These are phyloP conservation scores for Mycena venus DNA, from an alignment of 768 basidiomycete species.

Conservation along the genomic window DNA sequence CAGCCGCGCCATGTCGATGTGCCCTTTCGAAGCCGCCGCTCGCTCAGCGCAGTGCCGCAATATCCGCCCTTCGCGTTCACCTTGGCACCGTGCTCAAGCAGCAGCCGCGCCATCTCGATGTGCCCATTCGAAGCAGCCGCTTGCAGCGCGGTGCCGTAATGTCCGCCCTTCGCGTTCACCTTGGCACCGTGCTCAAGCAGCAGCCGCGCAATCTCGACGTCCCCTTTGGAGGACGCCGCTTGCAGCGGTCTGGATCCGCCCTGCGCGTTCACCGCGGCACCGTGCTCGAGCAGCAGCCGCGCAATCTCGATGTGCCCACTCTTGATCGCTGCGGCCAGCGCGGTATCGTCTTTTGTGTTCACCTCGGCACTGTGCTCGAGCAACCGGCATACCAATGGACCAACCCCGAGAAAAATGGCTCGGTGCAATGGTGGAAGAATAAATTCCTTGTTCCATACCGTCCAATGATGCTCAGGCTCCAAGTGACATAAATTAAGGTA, in stretches of 20 bases:
- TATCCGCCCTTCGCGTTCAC: not conserved
- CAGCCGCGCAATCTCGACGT: too few species aligned
- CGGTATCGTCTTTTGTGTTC: not conserved
- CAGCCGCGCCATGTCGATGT: not conserved
- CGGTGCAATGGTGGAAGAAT: not conserved
- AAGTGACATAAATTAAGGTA: not conserved
- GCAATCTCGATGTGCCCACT: not conserved
- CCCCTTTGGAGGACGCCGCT: not conserved
- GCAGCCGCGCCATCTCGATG: too few species aligned
- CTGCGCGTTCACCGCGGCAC: not conserved
- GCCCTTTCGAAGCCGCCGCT: not conserved
- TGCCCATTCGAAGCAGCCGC: too few species aligned
- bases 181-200: too few species aligned
- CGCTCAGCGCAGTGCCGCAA: not conserved
- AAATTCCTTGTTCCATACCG: not conserved
- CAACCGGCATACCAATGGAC: not conserved
- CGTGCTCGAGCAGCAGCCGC: not conserved
- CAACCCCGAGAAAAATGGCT: not conserved
- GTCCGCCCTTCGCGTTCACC: too few species aligned
- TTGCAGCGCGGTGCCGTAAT: too few species aligned
- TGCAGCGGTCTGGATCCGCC: not conserved
- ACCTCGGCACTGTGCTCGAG: not conserved
- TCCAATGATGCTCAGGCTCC: not conserved
- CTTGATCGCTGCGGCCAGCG: not conserved
- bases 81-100: too few species aligned